Conservation (phyloP, 2,329 filamentous ascomycete genomes). For the Colletotrichum shisoi region DNA sequence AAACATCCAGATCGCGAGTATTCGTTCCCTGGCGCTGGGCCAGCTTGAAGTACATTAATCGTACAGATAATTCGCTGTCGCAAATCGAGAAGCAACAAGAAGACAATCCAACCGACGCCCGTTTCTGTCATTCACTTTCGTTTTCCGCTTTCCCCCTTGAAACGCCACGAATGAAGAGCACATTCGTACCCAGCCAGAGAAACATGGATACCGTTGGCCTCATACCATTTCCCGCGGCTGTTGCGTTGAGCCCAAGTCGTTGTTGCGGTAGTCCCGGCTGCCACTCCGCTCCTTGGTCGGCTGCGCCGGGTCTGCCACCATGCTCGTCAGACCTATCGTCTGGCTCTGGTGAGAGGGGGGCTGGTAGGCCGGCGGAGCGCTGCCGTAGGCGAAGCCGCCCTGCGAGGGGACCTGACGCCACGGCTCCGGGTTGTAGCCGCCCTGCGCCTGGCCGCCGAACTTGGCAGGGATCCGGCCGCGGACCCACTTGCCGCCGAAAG, state of each 20-base stretch:
- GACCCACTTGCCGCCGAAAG: conserved; percentile 45
- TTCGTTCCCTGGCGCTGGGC: neutral
- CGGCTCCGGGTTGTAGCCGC: conserved; percentile 38
- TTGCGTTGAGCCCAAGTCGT: conserved; percentile 35
- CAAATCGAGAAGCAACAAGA: neutral
- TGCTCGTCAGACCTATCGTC: conserved; percentile 36
- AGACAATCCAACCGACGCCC: neutral
- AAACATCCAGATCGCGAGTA: neutral
- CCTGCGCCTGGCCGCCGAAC: conserved; percentile 25
- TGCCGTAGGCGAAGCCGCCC: conserved; percentile 29
- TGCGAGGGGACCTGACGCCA: conserved; percentile 33
- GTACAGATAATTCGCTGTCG: conserved; percentile 14
- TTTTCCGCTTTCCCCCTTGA: neutral
- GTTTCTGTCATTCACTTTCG: conserved; percentile 10
- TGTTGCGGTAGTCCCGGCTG: conserved; percentile 35
- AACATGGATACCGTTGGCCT: neutral
- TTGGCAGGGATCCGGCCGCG: conserved; percentile 26
- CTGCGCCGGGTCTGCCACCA: conserved; percentile 31
- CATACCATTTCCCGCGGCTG: conserved; percentile 39
- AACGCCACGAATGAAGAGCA: conserved; percentile 9
- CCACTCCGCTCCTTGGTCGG: conserved; percentile 34
- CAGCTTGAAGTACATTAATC: conserved; percentile 16
- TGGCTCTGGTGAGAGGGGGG: conserved; percentile 29
- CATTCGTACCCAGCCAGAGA: neutral
- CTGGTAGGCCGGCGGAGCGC: conserved; percentile 33